phyloP scores from a whole-genome alignment of 257 asterid genomes.

The Scutellaria barbata region DNA sequence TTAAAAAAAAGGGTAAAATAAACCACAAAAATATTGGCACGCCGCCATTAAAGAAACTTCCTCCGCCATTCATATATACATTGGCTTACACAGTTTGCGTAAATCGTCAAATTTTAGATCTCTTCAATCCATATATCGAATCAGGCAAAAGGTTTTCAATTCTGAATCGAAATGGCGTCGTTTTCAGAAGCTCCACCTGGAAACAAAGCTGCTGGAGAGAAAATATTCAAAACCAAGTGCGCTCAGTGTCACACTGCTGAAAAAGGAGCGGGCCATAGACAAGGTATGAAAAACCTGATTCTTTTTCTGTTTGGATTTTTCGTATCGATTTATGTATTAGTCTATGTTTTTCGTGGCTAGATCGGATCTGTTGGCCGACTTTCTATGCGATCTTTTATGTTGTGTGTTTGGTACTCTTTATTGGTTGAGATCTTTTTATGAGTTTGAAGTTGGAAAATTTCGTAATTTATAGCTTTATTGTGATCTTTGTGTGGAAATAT shows the following conservation, averaged over 20 bases:
- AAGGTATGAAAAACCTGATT: constrained; percentile 47
- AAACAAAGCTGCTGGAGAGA: constrained; percentile 60
- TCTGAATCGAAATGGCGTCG: constrained; percentile 53
- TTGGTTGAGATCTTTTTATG: constrained; percentile 2
- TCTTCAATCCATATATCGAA: background rate
- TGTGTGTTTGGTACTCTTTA: constrained; percentile 4
- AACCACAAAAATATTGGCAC: constrained; percentile 17
- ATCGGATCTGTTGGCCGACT: constrained; percentile 26
- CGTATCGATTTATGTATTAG: background rate
- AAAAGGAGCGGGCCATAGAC: constrained; percentile 85
- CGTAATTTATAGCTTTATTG: background rate
- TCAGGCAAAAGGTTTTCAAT: background rate
- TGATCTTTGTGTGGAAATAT: background rate
- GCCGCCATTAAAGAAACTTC: constrained; percentile 30
- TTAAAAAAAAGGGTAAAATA: background rate
- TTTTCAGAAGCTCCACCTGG: constrained; percentile 78
- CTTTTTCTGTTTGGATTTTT: background rate
- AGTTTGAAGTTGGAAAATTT: too few species aligned
- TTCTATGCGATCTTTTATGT: background rate
- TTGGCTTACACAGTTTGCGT: background rate
- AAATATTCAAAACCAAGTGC: constrained; percentile 78
- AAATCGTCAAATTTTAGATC: background rate
- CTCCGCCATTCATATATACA: constrained; percentile 28
- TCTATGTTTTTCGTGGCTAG: constrained; percentile 14
- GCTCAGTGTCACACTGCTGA: constrained; percentile 91